Evolutionary conservation across 1,139 yeast genomes (phyloP), one percentile per base, ranked within the genome.

Genomic region (Hyphopichia wangnamkhiaoensis): DNA sequence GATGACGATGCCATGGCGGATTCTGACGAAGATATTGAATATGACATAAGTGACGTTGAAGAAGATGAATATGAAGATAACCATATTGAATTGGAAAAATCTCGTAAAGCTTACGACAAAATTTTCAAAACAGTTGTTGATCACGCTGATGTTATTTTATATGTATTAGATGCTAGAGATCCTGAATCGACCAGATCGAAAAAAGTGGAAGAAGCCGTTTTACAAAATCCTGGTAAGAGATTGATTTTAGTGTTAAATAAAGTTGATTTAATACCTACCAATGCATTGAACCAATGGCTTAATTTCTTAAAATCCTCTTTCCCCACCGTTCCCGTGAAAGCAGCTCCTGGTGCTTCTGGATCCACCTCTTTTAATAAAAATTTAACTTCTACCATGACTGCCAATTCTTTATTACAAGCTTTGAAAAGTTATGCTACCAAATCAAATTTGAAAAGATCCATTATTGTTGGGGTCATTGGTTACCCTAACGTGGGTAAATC

Each of bases 131-230:
- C 82, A 4, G 90, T 83, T 31, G 91, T 91, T 34, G 97, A 89
- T 43, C 83, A 90, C 21, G 74, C 96, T 1, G 98, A 91, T 63
- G 97, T 93, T 42, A 74, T 93, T 21, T 72, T 93, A 41, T 93
- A 94, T 54, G 97, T 93, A 17, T 71, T 93, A 56, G 99, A 93
- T 66, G 96, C 99, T 3, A 82, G 99, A 63, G 97, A 93, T 64
- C 98, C 99, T 38, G 96, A 88, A 61, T 82, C 91, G 25, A 93
- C 98, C 4, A 80, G 99, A 59, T 90, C 97, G 10, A 80, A 82
- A 59, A 88, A 81, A 58, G 94, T 93, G 29, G 99, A 93, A 69
- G 85, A 88, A 58, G 88, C 95, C 1, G 91, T 93, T 29, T 68
- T 91, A 46, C 85, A 86, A 55, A 79, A 82, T 50, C 68, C 73